Conservation (phyloP, 2,329 filamentous ascomycete genomes). For the Orbilia brochopaga region DNA sequence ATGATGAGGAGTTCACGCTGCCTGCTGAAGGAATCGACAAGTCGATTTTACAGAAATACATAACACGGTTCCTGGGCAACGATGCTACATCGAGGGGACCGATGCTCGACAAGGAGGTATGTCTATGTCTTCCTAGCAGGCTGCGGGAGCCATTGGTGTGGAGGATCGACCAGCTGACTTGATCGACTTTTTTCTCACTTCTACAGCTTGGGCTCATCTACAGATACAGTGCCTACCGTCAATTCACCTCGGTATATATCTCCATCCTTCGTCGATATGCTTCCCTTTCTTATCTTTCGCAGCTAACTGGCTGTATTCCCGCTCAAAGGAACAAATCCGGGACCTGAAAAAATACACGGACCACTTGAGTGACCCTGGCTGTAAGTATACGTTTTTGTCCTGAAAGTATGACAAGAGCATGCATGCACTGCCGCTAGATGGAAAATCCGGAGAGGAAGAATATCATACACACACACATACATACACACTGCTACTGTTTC, state of each 20-base stretch:
- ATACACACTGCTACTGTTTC: slow-evolving; percentile 9
- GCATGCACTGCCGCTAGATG: not conserved
- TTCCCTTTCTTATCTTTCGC: not conserved
- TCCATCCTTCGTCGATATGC: not conserved
- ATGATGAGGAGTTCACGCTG: slow-evolving; percentile 29
- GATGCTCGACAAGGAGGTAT: slow-evolving; percentile 28
- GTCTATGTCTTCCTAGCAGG: slow-evolving; percentile 7
- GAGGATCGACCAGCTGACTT: not conserved
- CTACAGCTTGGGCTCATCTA: slow-evolving; percentile 20
- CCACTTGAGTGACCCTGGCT: slow-evolving; percentile 6
- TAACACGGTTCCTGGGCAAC: slow-evolving; percentile 38
- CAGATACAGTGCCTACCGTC: slow-evolving; percentile 41
- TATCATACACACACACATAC: too few relatives aligned
- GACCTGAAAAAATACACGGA: slow-evolving; percentile 29
- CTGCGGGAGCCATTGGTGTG: not conserved
- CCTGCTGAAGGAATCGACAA: slow-evolving; percentile 37
- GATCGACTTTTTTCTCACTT: not conserved
- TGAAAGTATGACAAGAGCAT: slow-evolving; percentile 12
- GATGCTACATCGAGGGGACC: slow-evolving; percentile 36
- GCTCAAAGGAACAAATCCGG: slow-evolving; percentile 37
- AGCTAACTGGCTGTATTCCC: slow-evolving; percentile 11
- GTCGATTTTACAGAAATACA: slow-evolving; percentile 33
- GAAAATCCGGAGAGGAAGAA: not conserved
- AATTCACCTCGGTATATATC: slow-evolving; percentile 39
- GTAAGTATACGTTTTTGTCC: slow-evolving; percentile 49